Evolutionary conservation across 2,329 filamentous ascomycete genomes (phyloP).

Genomic region (Alternaria consortialis): DNA sequence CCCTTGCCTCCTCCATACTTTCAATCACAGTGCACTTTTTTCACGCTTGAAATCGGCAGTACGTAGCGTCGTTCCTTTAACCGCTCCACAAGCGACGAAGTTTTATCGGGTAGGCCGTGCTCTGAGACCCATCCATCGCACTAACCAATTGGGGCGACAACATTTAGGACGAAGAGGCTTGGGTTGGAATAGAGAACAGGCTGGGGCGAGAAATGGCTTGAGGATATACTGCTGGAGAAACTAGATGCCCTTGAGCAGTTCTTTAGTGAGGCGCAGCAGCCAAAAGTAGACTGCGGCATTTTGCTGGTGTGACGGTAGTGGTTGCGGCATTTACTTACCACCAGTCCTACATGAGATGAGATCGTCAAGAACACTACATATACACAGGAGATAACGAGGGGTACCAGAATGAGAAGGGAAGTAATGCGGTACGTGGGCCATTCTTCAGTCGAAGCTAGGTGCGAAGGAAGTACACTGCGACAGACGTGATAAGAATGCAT

Average conservation of each 20-base stretch:
- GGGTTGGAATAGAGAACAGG: background rate
- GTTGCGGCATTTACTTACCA: conserved; percentile 3
- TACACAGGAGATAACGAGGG: no score
- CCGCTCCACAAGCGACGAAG: background rate
- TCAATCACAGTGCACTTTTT: background rate
- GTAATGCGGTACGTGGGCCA: background rate
- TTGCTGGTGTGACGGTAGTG: background rate
- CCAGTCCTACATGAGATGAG: background rate
- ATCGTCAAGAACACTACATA: background rate
- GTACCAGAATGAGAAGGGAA: background rate
- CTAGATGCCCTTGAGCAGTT: background rate
- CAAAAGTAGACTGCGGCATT: background rate
- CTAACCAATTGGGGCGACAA: background rate
- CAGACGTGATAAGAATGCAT: background rate
- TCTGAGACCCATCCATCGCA: background rate
- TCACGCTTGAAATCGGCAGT: background rate
- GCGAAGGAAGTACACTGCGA: background rate
- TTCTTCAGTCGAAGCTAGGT: background rate
- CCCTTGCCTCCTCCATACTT: background rate
- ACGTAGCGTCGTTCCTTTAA: background rate
- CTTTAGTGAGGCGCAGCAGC: background rate
- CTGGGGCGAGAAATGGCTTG: background rate
- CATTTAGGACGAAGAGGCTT: background rate
- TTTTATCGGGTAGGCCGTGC: background rate
- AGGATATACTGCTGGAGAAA: background rate